Base-by-base conservation (phyloP, 106 monocot species). In the Platanthera guangdongensis region DNA sequence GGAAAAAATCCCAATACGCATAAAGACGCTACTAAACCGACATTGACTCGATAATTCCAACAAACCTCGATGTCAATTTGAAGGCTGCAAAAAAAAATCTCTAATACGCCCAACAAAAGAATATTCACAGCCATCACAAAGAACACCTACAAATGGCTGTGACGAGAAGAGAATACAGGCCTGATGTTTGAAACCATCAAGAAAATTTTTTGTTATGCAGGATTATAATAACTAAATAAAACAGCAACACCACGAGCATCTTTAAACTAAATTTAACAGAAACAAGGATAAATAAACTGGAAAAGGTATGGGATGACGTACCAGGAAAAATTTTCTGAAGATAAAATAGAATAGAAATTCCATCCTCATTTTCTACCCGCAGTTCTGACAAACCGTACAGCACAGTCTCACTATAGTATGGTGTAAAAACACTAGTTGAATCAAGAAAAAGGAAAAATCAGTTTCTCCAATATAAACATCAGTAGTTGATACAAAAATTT, bases 271-370 rank as follows among this genome's bases (percentile, higher is more conserved):
- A 6, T 5, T 14, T 7, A 48, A 70, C 7, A 68, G 10, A 70
- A 70, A 48, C 15, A 51, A 72, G 0, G 72, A 72, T 19, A 51
- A 21, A 72, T 5, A 72, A 72, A 67, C 5, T 16, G 63, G 16
- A 63, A 80, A 51, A 5, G 19, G 46, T 18, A 53, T 8, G 13
- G 8, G 67, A 68, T 11, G 50, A 9, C 28, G 57, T 86, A 99
- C 99, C 99, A 78, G 99, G 99, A 81, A 90, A 99, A 52, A 99
- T 99, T 74, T 94, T 99, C 83, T 99, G 99, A 78, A 99, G 94
- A 81, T 99, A 99, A 82, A 99, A 99, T 77, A 99, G 86, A 21
- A 70, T 99, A 71, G 93, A 93, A 50, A 99, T 94, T 15, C 99
- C 99, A 88, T 99, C 99, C 68, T 92, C 94, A 88, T 99, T 99